Conservation (phyloP, 768 basidiomycete species). For the Kwoniella sp. region DNA sequence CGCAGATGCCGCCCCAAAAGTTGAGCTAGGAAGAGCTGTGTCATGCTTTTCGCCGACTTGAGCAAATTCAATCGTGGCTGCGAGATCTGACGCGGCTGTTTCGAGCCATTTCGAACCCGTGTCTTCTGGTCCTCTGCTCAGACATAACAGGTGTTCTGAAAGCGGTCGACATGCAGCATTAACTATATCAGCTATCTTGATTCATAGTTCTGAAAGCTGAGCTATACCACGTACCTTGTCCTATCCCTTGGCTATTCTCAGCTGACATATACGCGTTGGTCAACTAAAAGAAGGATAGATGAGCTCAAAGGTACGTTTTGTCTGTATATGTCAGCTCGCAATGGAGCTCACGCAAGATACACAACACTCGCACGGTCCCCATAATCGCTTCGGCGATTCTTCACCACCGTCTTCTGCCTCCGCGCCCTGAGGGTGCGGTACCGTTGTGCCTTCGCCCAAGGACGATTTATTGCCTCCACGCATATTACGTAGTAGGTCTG, state of each 20-base stretch:
- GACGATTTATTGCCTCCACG: neutral
- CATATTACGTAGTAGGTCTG: neutral
- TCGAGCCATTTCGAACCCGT: conserved; percentile 49
- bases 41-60: conserved; percentile 6
- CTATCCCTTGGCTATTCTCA: conserved; percentile 41
- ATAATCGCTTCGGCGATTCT: conserved; percentile 11
- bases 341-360: conserved; percentile 41
- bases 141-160: conserved; percentile 49
- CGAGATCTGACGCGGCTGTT: conserved; percentile 24
- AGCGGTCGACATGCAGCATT: too few species aligned
- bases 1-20: neutral
- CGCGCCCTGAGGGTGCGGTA: neutral
- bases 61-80: conserved; percentile 19
- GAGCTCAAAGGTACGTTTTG: neutral
- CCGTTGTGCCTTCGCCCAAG: conserved; percentile 3
- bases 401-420: neutral
- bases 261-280: conserved; percentile 32
- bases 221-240: conserved; percentile 34
- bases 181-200: too few species aligned
- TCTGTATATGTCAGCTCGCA: too few species aligned
- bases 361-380: conserved; percentile 40
- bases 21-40: neutral
- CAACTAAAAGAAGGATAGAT: neutral
- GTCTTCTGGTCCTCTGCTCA: conserved; percentile 43
- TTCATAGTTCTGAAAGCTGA: too few species aligned